These are phyloP conservation scores for Trichoderma citrinoviride DNA, from an alignment of 2,329 filamentous ascomycete species.

Conservation along the genomic window DNA sequence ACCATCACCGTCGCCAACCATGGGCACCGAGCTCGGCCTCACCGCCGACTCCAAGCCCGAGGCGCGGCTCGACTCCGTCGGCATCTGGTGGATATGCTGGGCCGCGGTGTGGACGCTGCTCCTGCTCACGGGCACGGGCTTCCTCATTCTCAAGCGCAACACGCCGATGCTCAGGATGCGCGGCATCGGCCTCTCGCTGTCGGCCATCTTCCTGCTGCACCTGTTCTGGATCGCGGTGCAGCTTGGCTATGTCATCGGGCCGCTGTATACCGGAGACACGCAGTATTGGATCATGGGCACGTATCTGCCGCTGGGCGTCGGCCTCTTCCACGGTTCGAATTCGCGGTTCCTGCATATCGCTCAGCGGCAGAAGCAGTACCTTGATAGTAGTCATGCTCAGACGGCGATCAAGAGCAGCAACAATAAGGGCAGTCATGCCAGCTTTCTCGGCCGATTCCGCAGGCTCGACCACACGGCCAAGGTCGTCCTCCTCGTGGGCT, in stretches of 20 bases:
- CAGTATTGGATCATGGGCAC: constrained; percentile 66
- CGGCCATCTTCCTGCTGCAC: constrained; percentile 41
- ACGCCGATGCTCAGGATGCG: constrained; percentile 41
- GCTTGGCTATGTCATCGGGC: constrained; percentile 38
- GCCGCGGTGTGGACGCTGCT: constrained; percentile 36
- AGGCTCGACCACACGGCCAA: constrained; percentile 43
- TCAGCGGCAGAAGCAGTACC: constrained; percentile 44
- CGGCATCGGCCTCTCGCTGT: constrained; percentile 41
- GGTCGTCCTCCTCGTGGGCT: constrained; percentile 49
- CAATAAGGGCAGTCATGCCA: constrained; percentile 23
- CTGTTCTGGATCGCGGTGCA: constrained; percentile 43
- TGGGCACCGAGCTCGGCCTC: constrained; percentile 31
- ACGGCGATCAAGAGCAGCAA: constrained; percentile 23
- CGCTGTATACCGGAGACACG: constrained; percentile 44
- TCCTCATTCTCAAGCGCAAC: constrained; percentile 37
- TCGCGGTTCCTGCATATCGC: constrained; percentile 58
- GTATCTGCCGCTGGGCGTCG: constrained; percentile 62
- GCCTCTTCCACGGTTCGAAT: constrained; percentile 63
- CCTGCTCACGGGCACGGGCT: constrained; percentile 39
- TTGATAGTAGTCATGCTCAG: constrained; percentile 5
- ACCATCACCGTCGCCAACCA: constrained; percentile 19
- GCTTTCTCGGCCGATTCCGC: constrained; percentile 31
- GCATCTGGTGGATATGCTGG: constrained; percentile 38
- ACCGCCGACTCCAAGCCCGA: constrained; percentile 25
- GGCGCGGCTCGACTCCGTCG: constrained; percentile 30